phyloP scores from a whole-genome alignment of 768 basidiomycete genomes.

The Pleurotus giganteus region DNA sequence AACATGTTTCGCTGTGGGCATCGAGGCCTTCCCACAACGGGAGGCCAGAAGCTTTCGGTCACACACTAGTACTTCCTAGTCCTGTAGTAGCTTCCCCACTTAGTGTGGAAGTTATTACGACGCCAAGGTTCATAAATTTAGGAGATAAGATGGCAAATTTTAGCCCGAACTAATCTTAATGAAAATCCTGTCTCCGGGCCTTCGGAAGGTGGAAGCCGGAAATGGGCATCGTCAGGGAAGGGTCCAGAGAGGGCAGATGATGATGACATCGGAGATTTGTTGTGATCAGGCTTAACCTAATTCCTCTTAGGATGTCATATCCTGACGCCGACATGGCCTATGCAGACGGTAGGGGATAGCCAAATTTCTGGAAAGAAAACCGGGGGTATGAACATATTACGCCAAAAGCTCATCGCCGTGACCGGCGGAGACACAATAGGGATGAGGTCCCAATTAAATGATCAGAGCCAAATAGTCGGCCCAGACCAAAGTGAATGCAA shows the following conservation, averaged over 20 bases:
- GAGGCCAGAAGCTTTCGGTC: neutral
- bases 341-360: neutral
- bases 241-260: no score
- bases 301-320: conserved; percentile 2
- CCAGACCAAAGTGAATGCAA: neutral
- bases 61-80: conserved; percentile 1
- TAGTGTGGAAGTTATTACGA: conserved; percentile 2
- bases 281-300: conserved; percentile 1
- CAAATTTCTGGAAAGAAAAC: neutral
- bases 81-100: neutral
- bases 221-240: no score
- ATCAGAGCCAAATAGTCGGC: neutral
- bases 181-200: conserved; percentile 1
- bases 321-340: neutral
- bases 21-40: neutral
- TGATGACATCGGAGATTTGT: conserved; percentile 1
- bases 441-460: neutral
- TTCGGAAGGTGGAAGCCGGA: no score
- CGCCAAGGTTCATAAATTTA: neutral
- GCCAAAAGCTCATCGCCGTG: neutral
- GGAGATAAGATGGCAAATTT: neutral
- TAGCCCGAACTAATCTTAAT: conserved; percentile 7
- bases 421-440: neutral
- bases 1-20: conserved; percentile 6
- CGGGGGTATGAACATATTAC: neutral